These are phyloP conservation scores for Pistacia integerrima DNA, from an alignment of 345 rosid species.

Conservation along the genomic window DNA sequence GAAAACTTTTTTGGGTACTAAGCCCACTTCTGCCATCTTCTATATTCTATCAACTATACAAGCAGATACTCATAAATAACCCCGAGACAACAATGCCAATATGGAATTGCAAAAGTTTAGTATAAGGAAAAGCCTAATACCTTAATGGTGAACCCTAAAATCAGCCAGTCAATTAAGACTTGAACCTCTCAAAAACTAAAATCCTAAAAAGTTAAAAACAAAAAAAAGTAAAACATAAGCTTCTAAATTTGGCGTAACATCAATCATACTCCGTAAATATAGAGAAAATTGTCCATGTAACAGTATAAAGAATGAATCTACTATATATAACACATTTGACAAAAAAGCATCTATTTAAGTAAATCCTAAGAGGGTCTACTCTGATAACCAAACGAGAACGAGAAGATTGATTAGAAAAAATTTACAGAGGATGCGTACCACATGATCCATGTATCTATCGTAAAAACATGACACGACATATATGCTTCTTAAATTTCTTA, in stretches of 20 bases:
- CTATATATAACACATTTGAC: neutral
- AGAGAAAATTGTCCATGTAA: neutral
- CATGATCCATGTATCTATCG: no score
- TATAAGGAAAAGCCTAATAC: neutral
- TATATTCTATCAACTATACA: neutral
- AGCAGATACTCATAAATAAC: neutral
- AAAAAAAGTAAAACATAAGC: neutral
- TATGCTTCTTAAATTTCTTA: no score
- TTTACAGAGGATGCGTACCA: no score
- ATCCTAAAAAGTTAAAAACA: neutral
- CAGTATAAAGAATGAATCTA: neutral
- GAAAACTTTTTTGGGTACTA: neutral
- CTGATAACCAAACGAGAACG: neutral
- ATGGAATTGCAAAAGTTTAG: neutral
- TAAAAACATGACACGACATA: no score
- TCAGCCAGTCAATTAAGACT: neutral
- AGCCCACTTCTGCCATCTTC: neutral
- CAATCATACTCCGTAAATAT: neutral
- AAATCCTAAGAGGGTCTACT: neutral
- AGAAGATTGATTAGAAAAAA: no score
- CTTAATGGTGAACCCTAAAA: neutral
- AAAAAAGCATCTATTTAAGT: no score
- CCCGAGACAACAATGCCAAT: neutral
- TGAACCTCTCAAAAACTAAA: neutral
- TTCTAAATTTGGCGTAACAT: neutral